Conservation (phyloP, 208 protist species). For the Acanthamoeba lenticulata region DNA sequence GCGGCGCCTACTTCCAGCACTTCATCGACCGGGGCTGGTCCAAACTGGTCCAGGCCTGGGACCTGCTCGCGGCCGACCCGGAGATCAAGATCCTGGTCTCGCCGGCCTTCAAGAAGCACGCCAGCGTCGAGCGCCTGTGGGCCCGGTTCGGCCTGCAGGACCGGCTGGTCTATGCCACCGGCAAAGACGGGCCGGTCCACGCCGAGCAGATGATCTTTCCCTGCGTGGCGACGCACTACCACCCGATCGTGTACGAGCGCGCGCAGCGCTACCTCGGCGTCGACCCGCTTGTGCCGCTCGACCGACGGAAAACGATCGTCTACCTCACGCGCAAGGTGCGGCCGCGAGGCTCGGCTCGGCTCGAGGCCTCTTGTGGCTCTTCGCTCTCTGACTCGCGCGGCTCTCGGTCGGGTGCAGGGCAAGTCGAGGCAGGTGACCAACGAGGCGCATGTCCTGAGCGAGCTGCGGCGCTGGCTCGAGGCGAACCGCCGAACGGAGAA, state of each 20-base stretch:
- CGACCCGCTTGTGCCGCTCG: background rate
- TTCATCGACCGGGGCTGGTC: slow-evolving; percentile 48
- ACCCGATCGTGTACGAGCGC: background rate
- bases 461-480: background rate
- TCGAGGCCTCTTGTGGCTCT: background rate
- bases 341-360: too few relatives aligned
- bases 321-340: slow-evolving; percentile 39
- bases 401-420: background rate
- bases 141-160: slow-evolving; percentile 24
- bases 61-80: background rate
- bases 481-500: background rate
- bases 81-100: slow-evolving; percentile 44
- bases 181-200: background rate
- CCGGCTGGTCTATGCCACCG: background rate
- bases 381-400: background rate
- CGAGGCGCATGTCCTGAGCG: background rate
- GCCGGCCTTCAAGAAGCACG: background rate
- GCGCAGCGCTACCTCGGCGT: background rate
- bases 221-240: slow-evolving; percentile 47
- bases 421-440: background rate
- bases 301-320: slow-evolving; percentile 52
- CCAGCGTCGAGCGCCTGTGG: slow-evolving; percentile 18
- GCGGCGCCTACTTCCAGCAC: slow-evolving; percentile 24
- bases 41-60: slow-evolving; percentile 42
- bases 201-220: slow-evolving; percentile 38